phyloP scores from a whole-genome alignment of 202 grass and related monocot genomes.

The Digitaria exilis region DNA sequence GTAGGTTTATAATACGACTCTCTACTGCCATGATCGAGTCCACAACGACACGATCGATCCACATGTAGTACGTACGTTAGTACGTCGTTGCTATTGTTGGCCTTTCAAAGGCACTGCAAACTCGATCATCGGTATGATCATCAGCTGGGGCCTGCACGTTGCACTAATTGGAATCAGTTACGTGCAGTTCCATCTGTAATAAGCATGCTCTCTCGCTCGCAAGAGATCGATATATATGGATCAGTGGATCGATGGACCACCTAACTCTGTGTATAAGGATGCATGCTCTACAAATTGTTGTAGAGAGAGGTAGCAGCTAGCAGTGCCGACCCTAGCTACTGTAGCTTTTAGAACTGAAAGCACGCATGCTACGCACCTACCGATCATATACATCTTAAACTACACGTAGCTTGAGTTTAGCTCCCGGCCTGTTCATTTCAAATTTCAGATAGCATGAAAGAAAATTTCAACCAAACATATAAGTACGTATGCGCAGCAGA shows the following conservation, averaged over 20 bases:
- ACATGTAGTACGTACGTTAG: not conserved
- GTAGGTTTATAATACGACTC: not conserved
- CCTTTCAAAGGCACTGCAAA: not conserved
- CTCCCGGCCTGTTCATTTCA: no score
- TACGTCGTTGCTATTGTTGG: not conserved
- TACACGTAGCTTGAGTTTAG: no score
- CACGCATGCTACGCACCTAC: not conserved
- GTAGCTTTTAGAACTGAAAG: conserved; percentile 8
- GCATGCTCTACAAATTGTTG: not conserved
- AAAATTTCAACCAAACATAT: no score
- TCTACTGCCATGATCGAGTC: not conserved
- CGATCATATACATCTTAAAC: not conserved
- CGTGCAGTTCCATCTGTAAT: not conserved
- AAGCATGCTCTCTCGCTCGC: no score
- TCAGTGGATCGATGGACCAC: no score
- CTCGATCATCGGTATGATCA: not conserved
- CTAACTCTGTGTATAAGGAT: conserved; percentile 12
- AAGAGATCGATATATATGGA: no score
- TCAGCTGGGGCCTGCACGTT: not conserved
- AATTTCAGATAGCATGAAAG: no score
- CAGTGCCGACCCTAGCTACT: not conserved
- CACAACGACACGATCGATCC: not conserved
- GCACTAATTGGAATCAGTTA: conserved; percentile 14
- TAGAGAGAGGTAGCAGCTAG: not conserved
- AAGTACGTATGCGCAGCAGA: no score